A percentile compares a stretch with the other conserved stretches of the same genome.
Evolutionary conservation across 257 asterid genomes (phyloP).

Genomic region (Solanum chmielewskii): DNA sequence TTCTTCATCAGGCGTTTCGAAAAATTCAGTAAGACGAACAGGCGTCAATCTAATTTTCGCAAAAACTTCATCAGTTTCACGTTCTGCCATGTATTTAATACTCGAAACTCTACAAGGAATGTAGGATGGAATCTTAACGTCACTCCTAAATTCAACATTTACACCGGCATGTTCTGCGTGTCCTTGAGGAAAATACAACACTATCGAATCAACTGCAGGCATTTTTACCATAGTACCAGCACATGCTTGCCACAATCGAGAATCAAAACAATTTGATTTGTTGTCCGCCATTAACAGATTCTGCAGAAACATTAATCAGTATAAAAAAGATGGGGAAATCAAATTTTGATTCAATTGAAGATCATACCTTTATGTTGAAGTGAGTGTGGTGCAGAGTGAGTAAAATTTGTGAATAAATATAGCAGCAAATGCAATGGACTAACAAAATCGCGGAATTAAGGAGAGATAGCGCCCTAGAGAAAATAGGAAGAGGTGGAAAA

Average conservation of each 20-base stretch:
- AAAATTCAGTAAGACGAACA: constrained; percentile 8
- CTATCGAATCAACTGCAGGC: constrained; percentile 49
- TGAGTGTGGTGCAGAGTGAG: not conserved
- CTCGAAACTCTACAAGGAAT: constrained; percentile 41
- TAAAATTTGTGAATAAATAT: not conserved
- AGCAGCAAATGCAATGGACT: not conserved
- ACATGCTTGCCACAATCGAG: constrained; percentile 93
- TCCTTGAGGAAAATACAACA: constrained; percentile 87
- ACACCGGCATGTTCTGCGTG: constrained; percentile 67
- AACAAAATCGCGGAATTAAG: not conserved
- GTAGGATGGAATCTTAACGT: constrained; percentile 38
- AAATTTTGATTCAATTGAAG: not conserved
- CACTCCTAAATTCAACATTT: constrained; percentile 41
- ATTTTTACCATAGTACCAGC: constrained; percentile 89
- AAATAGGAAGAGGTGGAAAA: not conserved
- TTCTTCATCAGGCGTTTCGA: constrained; percentile 18
- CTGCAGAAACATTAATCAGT: not conserved
- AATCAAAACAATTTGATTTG: constrained; percentile 32
- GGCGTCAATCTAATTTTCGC: constrained; percentile 48
- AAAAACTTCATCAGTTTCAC: constrained; percentile 70
- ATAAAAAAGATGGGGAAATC: too few relatives aligned
- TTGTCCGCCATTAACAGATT: not conserved
- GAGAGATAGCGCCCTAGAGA: not conserved
- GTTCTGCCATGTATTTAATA: constrained; percentile 80
- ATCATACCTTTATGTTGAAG: not conserved